Conservation (phyloP, 352 stramenopile genomes). For the Phytophthora melonis region DNA sequence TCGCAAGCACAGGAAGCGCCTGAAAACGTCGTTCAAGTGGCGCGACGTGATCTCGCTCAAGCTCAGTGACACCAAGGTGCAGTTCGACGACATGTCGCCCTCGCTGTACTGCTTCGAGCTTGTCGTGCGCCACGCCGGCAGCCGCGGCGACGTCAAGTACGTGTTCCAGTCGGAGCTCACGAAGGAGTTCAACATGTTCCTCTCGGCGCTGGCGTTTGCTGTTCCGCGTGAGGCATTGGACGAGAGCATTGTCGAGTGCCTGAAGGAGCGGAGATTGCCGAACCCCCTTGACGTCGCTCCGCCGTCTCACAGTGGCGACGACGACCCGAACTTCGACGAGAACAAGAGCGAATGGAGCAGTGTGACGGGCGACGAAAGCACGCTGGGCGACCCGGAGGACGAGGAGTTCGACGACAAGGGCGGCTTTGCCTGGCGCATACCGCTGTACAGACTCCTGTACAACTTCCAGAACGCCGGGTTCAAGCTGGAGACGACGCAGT, state of each 20-base stretch:
- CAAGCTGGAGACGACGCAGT: slow-evolving; percentile 68
- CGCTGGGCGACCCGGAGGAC: slow-evolving; percentile 80
- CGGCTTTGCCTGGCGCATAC: slow-evolving; percentile 68
- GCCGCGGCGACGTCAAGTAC: slow-evolving; percentile 74
- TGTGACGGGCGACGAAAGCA: slow-evolving; percentile 87
- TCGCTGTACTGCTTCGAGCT: slow-evolving; percentile 85
- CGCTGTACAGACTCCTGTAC: slow-evolving; percentile 76
- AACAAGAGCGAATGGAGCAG: slow-evolving; percentile 86
- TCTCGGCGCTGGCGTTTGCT: slow-evolving; percentile 73
- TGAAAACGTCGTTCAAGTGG: slow-evolving; percentile 83
- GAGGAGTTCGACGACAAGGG: slow-evolving; percentile 74
- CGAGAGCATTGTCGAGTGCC: slow-evolving; percentile 66
- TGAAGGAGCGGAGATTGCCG: slow-evolving; percentile 70
- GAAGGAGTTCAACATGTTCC: slow-evolving; percentile 85
- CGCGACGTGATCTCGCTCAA: slow-evolving; percentile 66
- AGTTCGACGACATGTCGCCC: slow-evolving; percentile 87
- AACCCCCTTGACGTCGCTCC: slow-evolving; percentile 57
- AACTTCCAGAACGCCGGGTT: slow-evolving; percentile 78
- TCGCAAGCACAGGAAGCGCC: slow-evolving; percentile 75
- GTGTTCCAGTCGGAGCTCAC: slow-evolving; percentile 78
- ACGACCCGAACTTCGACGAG: slow-evolving; percentile 66
- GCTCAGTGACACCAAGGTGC: slow-evolving; percentile 77
- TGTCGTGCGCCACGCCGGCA: slow-evolving; percentile 60
- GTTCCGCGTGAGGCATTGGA: slow-evolving; percentile 72
- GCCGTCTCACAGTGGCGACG: slow-evolving; percentile 36